Evolutionary conservation across 140 eudicot genomes (phyloP).

Genomic region (Bidens hawaiensis): DNA sequence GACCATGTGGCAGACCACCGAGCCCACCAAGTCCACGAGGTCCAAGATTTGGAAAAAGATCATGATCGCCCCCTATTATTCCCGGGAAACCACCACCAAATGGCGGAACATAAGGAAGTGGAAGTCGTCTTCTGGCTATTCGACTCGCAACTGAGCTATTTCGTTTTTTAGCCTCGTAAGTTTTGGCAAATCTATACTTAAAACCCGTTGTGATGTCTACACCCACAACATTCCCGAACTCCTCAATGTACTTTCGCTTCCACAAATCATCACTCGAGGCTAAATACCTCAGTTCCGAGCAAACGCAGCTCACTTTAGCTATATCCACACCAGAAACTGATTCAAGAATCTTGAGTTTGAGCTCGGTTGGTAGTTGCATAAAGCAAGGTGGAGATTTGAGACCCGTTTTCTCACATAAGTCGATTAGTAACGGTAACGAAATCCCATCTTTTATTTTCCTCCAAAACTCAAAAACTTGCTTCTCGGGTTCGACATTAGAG

Average conservation of each 20-base stretch:
- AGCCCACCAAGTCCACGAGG: slow-evolving; percentile 13
- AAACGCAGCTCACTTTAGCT: slow-evolving; percentile 51
- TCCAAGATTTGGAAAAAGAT: slow-evolving; percentile 25
- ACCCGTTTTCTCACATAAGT: slow-evolving; percentile 58
- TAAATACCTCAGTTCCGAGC: slow-evolving; percentile 55
- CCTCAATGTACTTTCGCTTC: slow-evolving; percentile 55
- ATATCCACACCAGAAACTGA: slow-evolving; percentile 47
- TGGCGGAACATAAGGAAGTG: slow-evolving; percentile 5
- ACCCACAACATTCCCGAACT: slow-evolving; percentile 36
- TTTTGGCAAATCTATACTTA: slow-evolving; percentile 45
- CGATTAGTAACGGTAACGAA: slow-evolving; percentile 61
- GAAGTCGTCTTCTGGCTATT: slow-evolving; percentile 8
- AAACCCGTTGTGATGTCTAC: slow-evolving; percentile 29
- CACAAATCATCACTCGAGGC: slow-evolving; percentile 59
- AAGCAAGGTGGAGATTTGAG: slow-evolving; percentile 56
- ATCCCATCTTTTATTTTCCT: slow-evolving; percentile 55
- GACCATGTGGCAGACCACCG: slow-evolving; percentile 1
- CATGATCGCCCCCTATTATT: slow-evolving; percentile 47
- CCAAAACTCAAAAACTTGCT: slow-evolving; percentile 63
- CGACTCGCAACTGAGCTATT: slow-evolving; percentile 10
- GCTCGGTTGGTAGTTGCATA: slow-evolving; percentile 56
- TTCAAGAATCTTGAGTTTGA: slow-evolving; percentile 57
- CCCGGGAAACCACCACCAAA: slow-evolving; percentile 25
- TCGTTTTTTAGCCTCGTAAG: slow-evolving; percentile 41
- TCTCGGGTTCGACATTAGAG: slow-evolving; percentile 29